These are phyloP conservation scores for Erysiphe neolycopersici DNA, from an alignment of 2,329 filamentous ascomycete species.

Conservation along the genomic window DNA sequence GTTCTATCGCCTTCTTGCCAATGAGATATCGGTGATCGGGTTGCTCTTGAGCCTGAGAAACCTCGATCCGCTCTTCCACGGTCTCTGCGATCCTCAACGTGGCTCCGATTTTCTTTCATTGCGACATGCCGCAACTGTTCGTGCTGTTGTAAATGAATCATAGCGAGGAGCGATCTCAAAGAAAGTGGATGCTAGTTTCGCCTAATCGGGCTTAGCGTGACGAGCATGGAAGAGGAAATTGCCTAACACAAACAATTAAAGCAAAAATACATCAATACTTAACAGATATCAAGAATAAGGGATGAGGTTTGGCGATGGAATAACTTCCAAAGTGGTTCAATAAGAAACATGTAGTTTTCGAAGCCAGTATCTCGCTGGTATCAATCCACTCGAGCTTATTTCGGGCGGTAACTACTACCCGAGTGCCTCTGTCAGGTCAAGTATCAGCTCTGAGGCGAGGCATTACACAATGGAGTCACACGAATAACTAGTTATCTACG, in stretches of 20 bases:
- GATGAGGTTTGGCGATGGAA: too few species aligned
- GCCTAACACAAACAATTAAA: not conserved
- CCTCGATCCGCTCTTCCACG: conserved; percentile 17
- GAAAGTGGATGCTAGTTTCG: not conserved
- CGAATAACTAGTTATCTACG: conserved; percentile 1
- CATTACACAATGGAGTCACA: conserved; percentile 1
- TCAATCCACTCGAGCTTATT: too few species aligned
- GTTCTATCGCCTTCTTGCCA: conserved; percentile 13
- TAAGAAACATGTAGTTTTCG: too few species aligned
- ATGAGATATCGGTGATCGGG: conserved; percentile 14
- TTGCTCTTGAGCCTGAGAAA: conserved; percentile 13
- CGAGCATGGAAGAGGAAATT: conserved; percentile 1
- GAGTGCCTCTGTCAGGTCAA: not conserved
- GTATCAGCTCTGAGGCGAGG: not conserved
- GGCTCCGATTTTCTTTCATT: conserved; percentile 18
- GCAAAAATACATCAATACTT: too few species aligned
- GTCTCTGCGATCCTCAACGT: conserved; percentile 17
- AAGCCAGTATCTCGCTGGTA: too few species aligned
- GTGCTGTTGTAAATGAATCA: conserved; percentile 4
- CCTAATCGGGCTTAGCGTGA: not conserved
- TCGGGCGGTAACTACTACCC: not conserved
- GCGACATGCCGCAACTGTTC: conserved; percentile 15
- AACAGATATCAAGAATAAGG: too few species aligned
- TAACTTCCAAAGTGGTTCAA: too few species aligned
- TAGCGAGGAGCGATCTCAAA: conserved; percentile 1